Percentiles rank a stretch among this genome's conserved stretches.
Evolutionary conservation across 495 filamentous ascomycete genomes (phyloP).

Genomic region (Delitschia confertaspora): DNA sequence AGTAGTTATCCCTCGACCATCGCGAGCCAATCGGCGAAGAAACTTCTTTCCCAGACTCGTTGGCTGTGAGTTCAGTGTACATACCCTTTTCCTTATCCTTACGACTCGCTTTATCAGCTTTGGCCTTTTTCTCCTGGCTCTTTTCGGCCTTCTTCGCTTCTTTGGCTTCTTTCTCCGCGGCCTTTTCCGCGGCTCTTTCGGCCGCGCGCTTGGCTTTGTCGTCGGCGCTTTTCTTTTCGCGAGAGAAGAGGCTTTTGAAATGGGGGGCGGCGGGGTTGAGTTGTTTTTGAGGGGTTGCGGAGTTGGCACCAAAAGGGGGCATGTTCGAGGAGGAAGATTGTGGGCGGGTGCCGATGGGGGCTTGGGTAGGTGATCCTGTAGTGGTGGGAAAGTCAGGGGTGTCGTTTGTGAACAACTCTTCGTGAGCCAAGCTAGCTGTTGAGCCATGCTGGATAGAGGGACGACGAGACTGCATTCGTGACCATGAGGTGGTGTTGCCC

Average conservation of each 20-base stretch:
- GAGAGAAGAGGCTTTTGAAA: conserved; percentile 34
- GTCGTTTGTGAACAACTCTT: conserved; percentile 30
- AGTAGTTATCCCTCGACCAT: conserved; percentile 30
- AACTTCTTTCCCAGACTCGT: conserved; percentile 19
- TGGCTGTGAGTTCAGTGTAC: neutral
- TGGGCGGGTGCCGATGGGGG: conserved; percentile 36
- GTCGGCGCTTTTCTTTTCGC: conserved; percentile 22
- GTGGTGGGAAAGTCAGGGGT: conserved; percentile 28
- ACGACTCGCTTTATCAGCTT: conserved; percentile 16
- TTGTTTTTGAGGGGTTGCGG: conserved; percentile 20
- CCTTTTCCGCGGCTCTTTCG: conserved; percentile 23
- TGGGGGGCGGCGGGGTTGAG: conserved; percentile 36
- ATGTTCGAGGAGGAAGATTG: conserved; percentile 23
- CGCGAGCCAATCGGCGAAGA: conserved; percentile 27
- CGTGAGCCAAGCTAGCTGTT: conserved; percentile 27
- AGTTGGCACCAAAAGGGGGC: conserved; percentile 11
- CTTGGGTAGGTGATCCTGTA: conserved; percentile 28
- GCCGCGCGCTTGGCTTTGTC: conserved; percentile 23
- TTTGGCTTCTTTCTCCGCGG: conserved; percentile 24
- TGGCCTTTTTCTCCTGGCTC: conserved; percentile 23
- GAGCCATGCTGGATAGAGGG: conserved; percentile 35
- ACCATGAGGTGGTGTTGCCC: conserved; percentile 23
- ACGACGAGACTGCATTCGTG: conserved; percentile 33
- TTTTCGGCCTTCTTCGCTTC: conserved; percentile 20
- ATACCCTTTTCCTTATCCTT: conserved; percentile 24